Base-by-base conservation (phyloP, 139 green algal species). In the Raphidocelis subcapitata region DNA sequence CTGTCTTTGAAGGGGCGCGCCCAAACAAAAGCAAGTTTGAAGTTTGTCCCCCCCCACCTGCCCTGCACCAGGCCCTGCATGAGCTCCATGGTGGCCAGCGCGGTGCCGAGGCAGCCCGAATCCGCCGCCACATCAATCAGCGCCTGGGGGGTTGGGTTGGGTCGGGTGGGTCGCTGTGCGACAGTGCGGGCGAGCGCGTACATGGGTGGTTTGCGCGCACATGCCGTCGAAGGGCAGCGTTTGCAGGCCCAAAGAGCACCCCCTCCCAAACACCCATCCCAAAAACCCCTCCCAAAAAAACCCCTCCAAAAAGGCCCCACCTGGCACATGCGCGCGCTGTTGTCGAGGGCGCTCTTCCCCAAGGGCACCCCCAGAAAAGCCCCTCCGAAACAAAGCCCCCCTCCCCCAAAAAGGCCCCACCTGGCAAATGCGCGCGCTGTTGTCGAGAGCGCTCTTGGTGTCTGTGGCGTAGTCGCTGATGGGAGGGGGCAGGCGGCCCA, bases 391-490 rank as follows among this genome's bases (percentile, higher is more conserved):
- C 56, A 63, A 18, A n/a, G 23, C 8, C 57, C 12, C 29, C 29
- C 36, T 21, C 21, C 41, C 26, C 5, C 0, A 29, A 24, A 12
- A 28, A 20, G 15, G n/a, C 0, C 74, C 5, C 35, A 76, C 85
- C 84, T 92, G 92, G 67, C 98, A 76, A 31, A 99, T 79, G 35
- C 96, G 91, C 32, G 96, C 71, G 52, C 72, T 86, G 70, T 98
- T 94, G 84, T 99, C 96, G 63, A 99, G 84, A 59, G 92, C 92
- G 18, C 68, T 80, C 79, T 94, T 96, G 28, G 92, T 97, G 84
- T 99, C 96, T 3, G 93, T 97, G 29, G 95, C 33, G 75, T 98
- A 99, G 82, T 99, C 96, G 31, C 66, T 90, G 69, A 99, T 95
- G 59, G 96, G 96, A 10, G 62, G 72, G 0, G 79, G 66, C 68